phyloP scores from a whole-genome alignment of 768 basidiomycete species.

The Dioszegia hungarica region DNA sequence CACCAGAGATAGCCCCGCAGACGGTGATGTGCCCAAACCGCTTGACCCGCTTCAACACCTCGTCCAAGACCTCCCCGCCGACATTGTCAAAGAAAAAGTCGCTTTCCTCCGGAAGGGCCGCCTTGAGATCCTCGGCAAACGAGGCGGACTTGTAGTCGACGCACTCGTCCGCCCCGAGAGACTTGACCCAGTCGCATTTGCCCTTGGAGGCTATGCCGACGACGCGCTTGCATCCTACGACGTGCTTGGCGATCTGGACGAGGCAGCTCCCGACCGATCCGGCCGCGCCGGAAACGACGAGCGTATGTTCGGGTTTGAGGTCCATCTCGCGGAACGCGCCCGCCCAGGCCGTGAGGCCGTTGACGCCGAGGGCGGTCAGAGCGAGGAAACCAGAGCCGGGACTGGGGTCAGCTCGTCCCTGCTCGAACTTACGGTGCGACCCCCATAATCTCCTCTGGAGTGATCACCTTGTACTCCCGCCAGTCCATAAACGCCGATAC shows the following conservation, averaged over 20 bases:
- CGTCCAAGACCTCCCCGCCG: constrained; percentile 27
- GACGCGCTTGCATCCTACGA: constrained; percentile 40
- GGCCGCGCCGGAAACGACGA: constrained; percentile 45
- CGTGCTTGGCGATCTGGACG: constrained; percentile 43
- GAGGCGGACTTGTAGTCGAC: constrained; percentile 43
- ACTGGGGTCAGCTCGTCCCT: neutral
- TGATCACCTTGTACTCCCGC: constrained; percentile 31
- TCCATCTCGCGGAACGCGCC: constrained; percentile 29
- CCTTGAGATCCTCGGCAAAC: constrained; percentile 11
- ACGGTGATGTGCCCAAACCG: constrained; percentile 17
- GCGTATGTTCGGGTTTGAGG: constrained; percentile 27
- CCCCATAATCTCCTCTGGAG: constrained; percentile 10
- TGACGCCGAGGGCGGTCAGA: constrained; percentile 22
- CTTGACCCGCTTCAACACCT: constrained; percentile 19
- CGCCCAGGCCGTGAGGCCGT: constrained; percentile 38
- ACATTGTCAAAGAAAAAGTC: constrained; percentile 36
- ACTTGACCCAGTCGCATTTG: constrained; percentile 47
- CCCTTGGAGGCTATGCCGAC: constrained; percentile 39
- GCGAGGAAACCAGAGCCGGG: constrained; percentile 17
- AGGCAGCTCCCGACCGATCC: constrained; percentile 33
- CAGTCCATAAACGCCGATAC: constrained; percentile 19
- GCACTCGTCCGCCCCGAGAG: constrained; percentile 45
- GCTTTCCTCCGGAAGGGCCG: constrained; percentile 13
- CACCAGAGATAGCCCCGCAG: constrained; percentile 25
- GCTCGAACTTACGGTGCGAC: constrained; percentile 15